Evolutionary conservation across 2,329 filamentous ascomycete species (phyloP).

Genomic region (Curvularia hawaiiensis): DNA sequence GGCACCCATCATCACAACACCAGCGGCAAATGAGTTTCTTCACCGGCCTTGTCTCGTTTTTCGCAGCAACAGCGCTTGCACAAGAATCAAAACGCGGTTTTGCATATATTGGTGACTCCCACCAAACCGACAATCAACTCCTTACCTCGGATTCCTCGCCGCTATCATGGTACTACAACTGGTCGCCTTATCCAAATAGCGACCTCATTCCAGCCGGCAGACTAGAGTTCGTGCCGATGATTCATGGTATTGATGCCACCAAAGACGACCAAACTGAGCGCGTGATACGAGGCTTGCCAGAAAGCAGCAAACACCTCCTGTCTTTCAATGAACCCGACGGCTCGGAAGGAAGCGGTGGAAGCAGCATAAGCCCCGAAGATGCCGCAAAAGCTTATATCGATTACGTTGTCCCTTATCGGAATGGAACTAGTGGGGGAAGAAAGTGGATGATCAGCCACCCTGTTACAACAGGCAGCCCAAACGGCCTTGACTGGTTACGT

Average conservation of each 20-base stretch:
- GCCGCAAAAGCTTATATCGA: conserved; percentile 74
- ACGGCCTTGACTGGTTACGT: conserved; percentile 70
- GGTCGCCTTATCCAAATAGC: conserved; percentile 61
- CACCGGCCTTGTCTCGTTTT: conserved; percentile 12
- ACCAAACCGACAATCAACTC: conserved; percentile 64
- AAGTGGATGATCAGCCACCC: conserved; percentile 70
- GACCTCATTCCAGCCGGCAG: conserved; percentile 53
- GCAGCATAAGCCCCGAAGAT: conserved; percentile 62
- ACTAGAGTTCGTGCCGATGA: conserved; percentile 80
- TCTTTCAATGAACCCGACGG: conserved; percentile 83
- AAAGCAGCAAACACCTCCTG: conserved; percentile 68
- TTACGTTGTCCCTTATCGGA: conserved; percentile 71
- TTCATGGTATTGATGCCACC: conserved; percentile 66
- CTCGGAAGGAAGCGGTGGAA: conserved; percentile 62
- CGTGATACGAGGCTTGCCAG: conserved; percentile 62
- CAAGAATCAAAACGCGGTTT: conserved; percentile 71
- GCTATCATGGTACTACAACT: conserved; percentile 88
- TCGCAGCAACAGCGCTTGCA: conserved; percentile 19
- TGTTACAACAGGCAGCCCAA: conserved; percentile 66
- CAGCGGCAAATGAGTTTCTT: conserved; percentile 4
- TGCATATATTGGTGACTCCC: conserved; percentile 65
- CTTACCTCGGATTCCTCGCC: conserved; percentile 66
- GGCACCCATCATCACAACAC: conserved; percentile 5
- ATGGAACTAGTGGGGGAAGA: conserved; percentile 55
- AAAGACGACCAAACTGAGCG: conserved; percentile 59